phyloP scores from a whole-genome alignment of 2,329 filamentous ascomycete genomes.

The Monilinia fructicola region DNA sequence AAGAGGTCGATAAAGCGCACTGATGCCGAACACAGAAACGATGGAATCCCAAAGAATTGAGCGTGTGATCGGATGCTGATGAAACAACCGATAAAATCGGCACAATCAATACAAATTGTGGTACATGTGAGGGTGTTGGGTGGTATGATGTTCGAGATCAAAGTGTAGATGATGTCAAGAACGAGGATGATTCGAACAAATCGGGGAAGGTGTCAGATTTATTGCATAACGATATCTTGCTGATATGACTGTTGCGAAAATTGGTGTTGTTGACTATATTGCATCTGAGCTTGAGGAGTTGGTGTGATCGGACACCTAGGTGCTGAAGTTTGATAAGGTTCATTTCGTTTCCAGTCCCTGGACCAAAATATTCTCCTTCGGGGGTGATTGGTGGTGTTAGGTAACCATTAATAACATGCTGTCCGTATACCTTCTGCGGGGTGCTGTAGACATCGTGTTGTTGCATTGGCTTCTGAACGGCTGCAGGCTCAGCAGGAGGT shows the following conservation, averaged over 20 bases:
- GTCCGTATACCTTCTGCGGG: conserved; percentile 71
- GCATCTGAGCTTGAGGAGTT: conserved; percentile 51
- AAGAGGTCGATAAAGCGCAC: conserved; percentile 15
- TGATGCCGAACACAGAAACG: conserved; percentile 23
- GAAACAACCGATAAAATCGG: conserved; percentile 16
- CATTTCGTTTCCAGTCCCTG: conserved; percentile 32
- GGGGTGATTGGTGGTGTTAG: conserved; percentile 85
- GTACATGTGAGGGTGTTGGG: conserved; percentile 19
- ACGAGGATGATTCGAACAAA: conserved; percentile 6
- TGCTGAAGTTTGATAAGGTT: conserved; percentile 33
- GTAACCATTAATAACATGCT: conserved; percentile 66
- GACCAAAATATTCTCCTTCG: conserved; percentile 58
- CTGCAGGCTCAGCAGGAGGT: conserved; percentile 52
- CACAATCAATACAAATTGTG: conserved; percentile 27
- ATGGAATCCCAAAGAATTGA: background rate
- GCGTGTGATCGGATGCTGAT: conserved; percentile 16
- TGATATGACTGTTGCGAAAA: conserved; percentile 47
- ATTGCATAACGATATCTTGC: conserved; percentile 41
- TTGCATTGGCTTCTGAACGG: conserved; percentile 47
- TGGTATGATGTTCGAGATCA: conserved; percentile 19
- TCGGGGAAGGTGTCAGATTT: conserved; percentile 20
- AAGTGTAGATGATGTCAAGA: background rate
- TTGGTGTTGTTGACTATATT: conserved; percentile 45
- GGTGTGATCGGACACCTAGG: conserved; percentile 61
- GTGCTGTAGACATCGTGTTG: conserved; percentile 63